Evolutionary conservation across 129 eudicot species (phyloP).

Genomic region (Arctium minus): DNA sequence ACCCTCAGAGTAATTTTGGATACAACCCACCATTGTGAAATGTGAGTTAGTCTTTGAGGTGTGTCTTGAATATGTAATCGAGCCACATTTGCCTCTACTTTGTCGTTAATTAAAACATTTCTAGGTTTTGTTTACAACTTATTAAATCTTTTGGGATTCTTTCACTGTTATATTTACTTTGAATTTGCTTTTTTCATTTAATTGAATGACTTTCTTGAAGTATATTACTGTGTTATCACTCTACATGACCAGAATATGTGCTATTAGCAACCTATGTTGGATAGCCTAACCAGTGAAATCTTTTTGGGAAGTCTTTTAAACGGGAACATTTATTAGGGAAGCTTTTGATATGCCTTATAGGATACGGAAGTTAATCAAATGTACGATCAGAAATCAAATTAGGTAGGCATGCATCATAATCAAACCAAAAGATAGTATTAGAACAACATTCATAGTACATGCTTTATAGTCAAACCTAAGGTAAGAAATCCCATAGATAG

Average conservation of each 20-base stretch:
- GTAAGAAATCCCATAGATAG: not conserved
- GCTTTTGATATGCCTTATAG: not conserved
- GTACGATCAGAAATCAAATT: not conserved
- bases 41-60: constrained; percentile 16
- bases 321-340: not conserved
- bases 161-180: not conserved
- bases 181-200: not conserved
- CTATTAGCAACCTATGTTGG: not conserved
- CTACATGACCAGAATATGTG: not conserved
- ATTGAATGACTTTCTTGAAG: not conserved
- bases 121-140: not conserved
- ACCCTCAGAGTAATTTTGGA: constrained; percentile 14
- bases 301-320: not conserved
- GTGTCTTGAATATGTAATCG: constrained; percentile 16
- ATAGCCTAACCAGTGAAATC: not conserved
- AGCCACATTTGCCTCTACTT: not conserved
- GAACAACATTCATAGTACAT: not conserved
- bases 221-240: not conserved
- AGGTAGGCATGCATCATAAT: not conserved
- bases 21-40: constrained; percentile 12
- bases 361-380: not conserved
- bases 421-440: not conserved
- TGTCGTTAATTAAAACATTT: not conserved
- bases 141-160: not conserved
- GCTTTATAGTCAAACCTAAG: constrained; percentile 8